Evolutionary conservation across 106 monocot species (phyloP).

Genomic region (Dendrobium huoshanense): DNA sequence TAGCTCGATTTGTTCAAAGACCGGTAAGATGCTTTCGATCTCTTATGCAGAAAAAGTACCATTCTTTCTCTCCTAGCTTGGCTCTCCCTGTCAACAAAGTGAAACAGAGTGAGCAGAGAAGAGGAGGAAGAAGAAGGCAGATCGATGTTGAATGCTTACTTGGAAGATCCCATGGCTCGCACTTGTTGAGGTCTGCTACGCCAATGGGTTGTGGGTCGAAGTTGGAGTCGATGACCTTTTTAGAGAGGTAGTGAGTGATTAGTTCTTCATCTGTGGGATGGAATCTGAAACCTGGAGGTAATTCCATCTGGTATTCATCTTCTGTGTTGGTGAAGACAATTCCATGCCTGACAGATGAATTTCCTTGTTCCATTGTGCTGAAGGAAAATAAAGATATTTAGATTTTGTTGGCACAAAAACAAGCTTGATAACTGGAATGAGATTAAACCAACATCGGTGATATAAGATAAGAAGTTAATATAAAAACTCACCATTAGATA

Average conservation of each 20-base stretch:
- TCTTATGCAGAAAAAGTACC: too few relatives aligned
- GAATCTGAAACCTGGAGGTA: conserved; percentile 36
- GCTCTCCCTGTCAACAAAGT: conserved; percentile 25
- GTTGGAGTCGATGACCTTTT: conserved; percentile 22
- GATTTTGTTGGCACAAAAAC: not conserved
- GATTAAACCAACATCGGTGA: too few relatives aligned
- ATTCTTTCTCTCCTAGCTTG: conserved; percentile 22
- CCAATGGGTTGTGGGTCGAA: conserved; percentile 29
- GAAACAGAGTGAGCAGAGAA: not conserved
- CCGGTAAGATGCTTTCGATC: too few relatives aligned
- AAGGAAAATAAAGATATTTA: not conserved
- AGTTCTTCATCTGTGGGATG: conserved; percentile 40
- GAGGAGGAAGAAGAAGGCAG: not conserved
- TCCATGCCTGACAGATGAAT: not conserved
- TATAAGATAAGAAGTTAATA: too few relatives aligned
- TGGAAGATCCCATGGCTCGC: conserved; percentile 56
- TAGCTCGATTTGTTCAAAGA: too few relatives aligned
- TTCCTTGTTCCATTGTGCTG: not conserved
- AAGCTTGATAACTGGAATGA: too few relatives aligned
- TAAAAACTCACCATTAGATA: too few relatives aligned
- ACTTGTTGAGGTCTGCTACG: conserved; percentile 49
- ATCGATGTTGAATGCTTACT: conserved; percentile 7
- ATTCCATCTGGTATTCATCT: conserved; percentile 1
- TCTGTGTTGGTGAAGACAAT: not conserved
- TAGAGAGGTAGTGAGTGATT: conserved; percentile 34